Base-by-base conservation (phyloP, 495 filamentous ascomycete species). In the Penicillium canariense region DNA sequence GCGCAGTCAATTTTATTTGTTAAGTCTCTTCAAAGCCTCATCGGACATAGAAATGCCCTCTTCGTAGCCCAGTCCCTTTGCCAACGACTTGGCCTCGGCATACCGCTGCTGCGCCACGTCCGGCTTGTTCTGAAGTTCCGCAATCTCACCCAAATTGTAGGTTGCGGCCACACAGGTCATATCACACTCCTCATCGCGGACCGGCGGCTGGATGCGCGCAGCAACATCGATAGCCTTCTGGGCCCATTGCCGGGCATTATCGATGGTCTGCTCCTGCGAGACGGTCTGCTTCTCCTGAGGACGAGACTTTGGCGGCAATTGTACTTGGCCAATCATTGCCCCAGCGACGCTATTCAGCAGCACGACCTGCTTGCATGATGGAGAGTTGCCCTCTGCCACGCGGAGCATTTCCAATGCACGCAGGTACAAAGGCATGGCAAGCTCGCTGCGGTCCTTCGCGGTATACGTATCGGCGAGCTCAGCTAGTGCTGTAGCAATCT, bases 371-470 rank as follows among this genome's bases (percentile, higher is more conserved):
- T 88, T 84, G 62, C 89, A 95, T 28, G 72, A 73, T n/a, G 73
- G 76, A 1, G 64, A 62, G 11, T 77, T 67, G 11, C 69, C 73
- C 43, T 78, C 75, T 2, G 67, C 69, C 2, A 40, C 48, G 3
- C 62, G 66, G 48, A 80, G 60, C 22, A 93, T 64, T 26, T 83
- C 73, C 35, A 96, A 73, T 2, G 91, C 88, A 57, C 92, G 91
- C 57, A 97, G 79, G 66, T 89, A 96, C 31, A 97, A 75, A n/a
- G 93, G 92, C 25, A 89, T 79, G 14, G 94, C 88, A 7, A 96
- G 84, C 52, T 89, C 88, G 56, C 87, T 81, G 54, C 85, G 80
- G 46, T 85, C 75, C 60, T 83, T 83, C 39, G 73, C 72, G 54
- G 84, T 81, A 70, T 96, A 97, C 56, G 82, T 82, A 25, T 81